phyloP scores from a whole-genome alignment of 208 protist species.

The Pavlovales sp. region DNA sequence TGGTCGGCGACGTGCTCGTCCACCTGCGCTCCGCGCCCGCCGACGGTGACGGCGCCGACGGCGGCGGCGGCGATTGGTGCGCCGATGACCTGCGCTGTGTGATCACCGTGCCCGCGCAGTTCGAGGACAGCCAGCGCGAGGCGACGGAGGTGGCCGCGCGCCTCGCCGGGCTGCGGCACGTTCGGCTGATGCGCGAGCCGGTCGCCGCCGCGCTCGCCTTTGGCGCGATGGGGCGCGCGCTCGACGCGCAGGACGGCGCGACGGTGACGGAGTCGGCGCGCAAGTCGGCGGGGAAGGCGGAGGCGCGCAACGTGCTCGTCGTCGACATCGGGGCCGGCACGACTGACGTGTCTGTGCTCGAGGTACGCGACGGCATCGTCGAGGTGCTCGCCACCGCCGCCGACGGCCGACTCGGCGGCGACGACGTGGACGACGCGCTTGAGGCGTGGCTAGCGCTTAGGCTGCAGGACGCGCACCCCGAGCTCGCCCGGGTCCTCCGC shows the following conservation, averaged over 20 bases:
- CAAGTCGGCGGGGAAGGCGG: too few relatives aligned
- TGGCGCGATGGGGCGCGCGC: not conserved
- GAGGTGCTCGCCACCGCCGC: slow-evolving; percentile 53
- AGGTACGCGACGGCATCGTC: slow-evolving; percentile 40
- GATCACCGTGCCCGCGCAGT: slow-evolving; percentile 22
- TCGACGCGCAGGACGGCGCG: not conserved
- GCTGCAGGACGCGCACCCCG: not conserved
- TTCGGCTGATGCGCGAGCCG: slow-evolving; percentile 16
- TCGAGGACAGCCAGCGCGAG: not conserved
- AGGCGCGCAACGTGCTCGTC: slow-evolving; percentile 11
- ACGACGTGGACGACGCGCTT: slow-evolving; percentile 56
- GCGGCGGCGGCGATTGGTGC: too few relatives aligned
- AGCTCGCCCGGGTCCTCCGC: not conserved
- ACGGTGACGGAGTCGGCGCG: not conserved
- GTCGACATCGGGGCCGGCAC: slow-evolving; percentile 55
- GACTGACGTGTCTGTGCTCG: slow-evolving; percentile 59
- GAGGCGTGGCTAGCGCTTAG: not conserved
- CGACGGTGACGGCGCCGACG: too few relatives aligned
- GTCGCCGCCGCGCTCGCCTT: slow-evolving; percentile 17
- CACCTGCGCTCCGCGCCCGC: not conserved
- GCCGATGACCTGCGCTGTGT: not conserved
- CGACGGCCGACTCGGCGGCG: slow-evolving; percentile 55
- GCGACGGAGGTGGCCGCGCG: not conserved
- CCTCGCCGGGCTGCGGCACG: not conserved
- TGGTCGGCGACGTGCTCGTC: not conserved